Evolutionary conservation across 768 basidiomycete species (phyloP).

Genomic region (Hebeloma cylindrosporum): DNA sequence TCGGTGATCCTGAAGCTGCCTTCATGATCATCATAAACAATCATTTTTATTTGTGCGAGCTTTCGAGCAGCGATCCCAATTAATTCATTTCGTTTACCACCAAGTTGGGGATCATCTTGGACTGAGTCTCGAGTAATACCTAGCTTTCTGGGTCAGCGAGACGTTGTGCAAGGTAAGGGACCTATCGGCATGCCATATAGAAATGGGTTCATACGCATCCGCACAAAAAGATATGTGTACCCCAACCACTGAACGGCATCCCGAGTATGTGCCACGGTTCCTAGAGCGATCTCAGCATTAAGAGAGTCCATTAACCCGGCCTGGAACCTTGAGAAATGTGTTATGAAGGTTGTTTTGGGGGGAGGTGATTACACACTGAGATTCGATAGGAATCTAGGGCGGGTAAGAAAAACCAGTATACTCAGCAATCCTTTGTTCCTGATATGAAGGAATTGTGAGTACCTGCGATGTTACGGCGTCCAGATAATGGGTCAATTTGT

Average conservation of each 20-base stretch:
- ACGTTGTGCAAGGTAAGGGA: not conserved
- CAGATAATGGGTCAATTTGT: constrained; percentile 90
- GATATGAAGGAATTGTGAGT: constrained; percentile 15
- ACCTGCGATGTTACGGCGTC: constrained; percentile 87
- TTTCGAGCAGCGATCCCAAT: constrained; percentile 63
- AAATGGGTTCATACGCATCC: constrained; percentile 91
- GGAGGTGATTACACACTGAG: constrained; percentile 70
- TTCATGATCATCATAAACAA: constrained; percentile 61
- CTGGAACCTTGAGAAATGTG: constrained; percentile 54
- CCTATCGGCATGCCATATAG: constrained; percentile 59
- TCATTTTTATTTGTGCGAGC: constrained; percentile 77
- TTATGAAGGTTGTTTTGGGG: too few species aligned
- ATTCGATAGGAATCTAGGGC: constrained; percentile 88
- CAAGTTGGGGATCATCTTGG: constrained; percentile 71
- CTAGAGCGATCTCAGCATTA: constrained; percentile 93
- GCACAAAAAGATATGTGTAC: constrained; percentile 94
- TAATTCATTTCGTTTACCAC: constrained; percentile 66
- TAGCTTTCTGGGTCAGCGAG: constrained; percentile 26
- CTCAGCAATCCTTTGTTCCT: not conserved
- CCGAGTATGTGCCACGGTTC: constrained; percentile 82
- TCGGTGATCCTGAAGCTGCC: constrained; percentile 78
- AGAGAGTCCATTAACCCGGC: constrained; percentile 86
- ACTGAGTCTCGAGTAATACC: constrained; percentile 73
- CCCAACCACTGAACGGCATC: constrained; percentile 95
- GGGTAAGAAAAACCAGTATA: not conserved